These are phyloP conservation scores for Peronospora belbahrii DNA, from an alignment of 352 stramenopile genomes.

Conservation along the genomic window DNA sequence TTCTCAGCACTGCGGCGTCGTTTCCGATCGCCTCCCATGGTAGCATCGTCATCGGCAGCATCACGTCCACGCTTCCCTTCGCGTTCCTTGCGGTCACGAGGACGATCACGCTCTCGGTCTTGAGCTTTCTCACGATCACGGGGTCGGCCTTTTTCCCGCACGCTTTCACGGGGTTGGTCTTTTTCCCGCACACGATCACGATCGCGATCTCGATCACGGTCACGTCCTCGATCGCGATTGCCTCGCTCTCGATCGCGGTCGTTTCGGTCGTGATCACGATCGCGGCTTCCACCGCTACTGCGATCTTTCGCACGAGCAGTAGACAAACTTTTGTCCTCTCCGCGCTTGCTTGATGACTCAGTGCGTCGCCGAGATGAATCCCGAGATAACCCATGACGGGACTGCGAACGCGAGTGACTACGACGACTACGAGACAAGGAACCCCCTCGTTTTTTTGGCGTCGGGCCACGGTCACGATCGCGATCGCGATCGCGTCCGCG, in stretches of 20 bases:
- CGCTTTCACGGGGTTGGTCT: conserved; percentile 14
- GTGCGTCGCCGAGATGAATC: conserved; percentile 32
- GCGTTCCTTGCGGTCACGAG: conserved; percentile 31
- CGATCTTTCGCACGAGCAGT: conserved; percentile 24
- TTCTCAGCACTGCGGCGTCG: conserved; percentile 24
- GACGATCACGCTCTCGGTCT: conserved; percentile 22
- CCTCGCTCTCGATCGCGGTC: conserved; percentile 10
- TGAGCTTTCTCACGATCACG: conserved; percentile 24
- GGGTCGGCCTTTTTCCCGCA: conserved; percentile 25
- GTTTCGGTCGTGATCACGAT: conserved; percentile 8
- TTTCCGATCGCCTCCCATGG: conserved; percentile 20
- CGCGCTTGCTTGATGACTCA: conserved; percentile 23
- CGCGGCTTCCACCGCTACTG: conserved; percentile 13
- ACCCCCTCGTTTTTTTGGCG: conserved; percentile 17
- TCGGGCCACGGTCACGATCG: conserved; percentile 13
- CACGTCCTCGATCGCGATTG: conserved; percentile 8
- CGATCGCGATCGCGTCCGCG: conserved; percentile 18
- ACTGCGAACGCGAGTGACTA: conserved; percentile 43
- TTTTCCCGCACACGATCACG: conserved; percentile 16
- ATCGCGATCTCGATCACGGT: conserved; percentile 12
- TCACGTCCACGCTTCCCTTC: conserved; percentile 33
- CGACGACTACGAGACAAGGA: conserved; percentile 23
- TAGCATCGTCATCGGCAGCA: conserved; percentile 19
- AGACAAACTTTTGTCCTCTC: conserved; percentile 16
- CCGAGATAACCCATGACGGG: conserved; percentile 28